Conservation (phyloP, 257 asterid genomes). For the Nicotiana sylvestris region DNA sequence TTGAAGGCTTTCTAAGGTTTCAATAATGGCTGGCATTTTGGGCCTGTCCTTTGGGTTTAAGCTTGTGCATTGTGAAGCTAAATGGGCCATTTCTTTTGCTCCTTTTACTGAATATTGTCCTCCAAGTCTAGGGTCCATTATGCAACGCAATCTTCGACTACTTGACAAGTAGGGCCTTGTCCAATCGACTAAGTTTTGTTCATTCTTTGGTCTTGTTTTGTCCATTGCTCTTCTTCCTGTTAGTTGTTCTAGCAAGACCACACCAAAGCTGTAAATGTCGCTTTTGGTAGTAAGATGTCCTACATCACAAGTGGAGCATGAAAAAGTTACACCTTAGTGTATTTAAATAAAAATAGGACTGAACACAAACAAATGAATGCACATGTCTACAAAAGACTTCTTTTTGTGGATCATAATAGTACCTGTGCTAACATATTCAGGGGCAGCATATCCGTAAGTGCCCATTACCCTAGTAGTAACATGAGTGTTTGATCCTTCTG, state of each 20-base stretch:
- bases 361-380: not conserved
- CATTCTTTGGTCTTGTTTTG: slow-evolving; percentile 55
- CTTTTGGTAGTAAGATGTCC: slow-evolving; percentile 90
- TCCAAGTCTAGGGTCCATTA: slow-evolving; percentile 65
- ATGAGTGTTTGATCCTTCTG: slow-evolving; percentile 90
- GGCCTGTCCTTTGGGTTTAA: slow-evolving; percentile 84
- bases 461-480: slow-evolving; percentile 96
- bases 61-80: slow-evolving; percentile 72
- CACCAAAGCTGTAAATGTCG: slow-evolving; percentile 90
- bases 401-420: not conserved
- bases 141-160: slow-evolving; percentile 53
- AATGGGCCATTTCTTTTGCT: slow-evolving; percentile 62
- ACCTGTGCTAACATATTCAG: slow-evolving; percentile 94
- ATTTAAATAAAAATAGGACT: not conserved
- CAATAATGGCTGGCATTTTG: slow-evolving; percentile 72
- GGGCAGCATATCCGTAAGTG: slow-evolving; percentile 94
- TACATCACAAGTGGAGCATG: slow-evolving; percentile 21
- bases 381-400: too few species aligned
- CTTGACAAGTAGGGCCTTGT: slow-evolving; percentile 61
- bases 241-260: slow-evolving; percentile 67
- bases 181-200: slow-evolving; percentile 80
- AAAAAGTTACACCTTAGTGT: not conserved
- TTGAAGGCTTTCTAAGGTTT: slow-evolving; percentile 65
- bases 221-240: slow-evolving; percentile 90
- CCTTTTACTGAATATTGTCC: slow-evolving; percentile 87